Evolutionary conservation across 768 basidiomycete genomes (phyloP).

Genomic region (Lactarius hatsudake): DNA sequence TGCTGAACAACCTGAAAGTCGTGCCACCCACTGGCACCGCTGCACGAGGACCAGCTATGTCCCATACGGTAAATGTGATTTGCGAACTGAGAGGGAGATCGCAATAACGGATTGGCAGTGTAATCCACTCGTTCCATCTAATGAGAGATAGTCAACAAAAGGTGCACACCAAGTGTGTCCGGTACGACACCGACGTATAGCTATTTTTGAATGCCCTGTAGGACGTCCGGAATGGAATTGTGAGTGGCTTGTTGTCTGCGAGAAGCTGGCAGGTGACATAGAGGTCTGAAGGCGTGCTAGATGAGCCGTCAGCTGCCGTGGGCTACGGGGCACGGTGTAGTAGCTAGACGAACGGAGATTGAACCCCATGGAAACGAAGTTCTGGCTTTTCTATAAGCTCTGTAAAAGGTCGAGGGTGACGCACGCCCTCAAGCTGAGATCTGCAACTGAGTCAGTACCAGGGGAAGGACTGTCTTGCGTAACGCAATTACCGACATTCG

Average conservation of each 20-base stretch:
- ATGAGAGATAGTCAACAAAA: conserved; percentile 8
- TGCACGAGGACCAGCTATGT: conserved; percentile 79
- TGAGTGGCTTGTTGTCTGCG: conserved; percentile 90
- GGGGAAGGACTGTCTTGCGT: background rate
- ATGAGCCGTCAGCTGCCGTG: conserved; percentile 16
- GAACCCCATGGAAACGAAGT: conserved; percentile 80
- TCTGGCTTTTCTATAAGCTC: conserved; percentile 84
- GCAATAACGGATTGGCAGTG: conserved; percentile 88
- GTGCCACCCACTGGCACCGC: conserved; percentile 87
- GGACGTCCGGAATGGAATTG: conserved; percentile 86
- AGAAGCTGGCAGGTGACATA: conserved; percentile 91
- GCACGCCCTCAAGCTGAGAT: conserved; percentile 81
- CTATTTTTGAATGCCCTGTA: conserved; percentile 88
- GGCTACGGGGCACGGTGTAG: background rate
- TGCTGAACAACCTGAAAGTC: conserved; percentile 86
- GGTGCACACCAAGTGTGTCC: background rate
- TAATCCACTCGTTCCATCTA: conserved; percentile 96
- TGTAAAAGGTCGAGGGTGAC: conserved; percentile 67
- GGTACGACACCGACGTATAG: conserved; percentile 55
- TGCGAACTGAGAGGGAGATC: conserved; percentile 89
- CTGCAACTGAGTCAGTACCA: conserved; percentile 37
- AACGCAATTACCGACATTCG: conserved; percentile 55
- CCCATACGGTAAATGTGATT: conserved; percentile 93
- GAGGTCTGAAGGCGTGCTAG: conserved; percentile 83
- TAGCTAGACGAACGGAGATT: conserved; percentile 57